Percentiles rank a stretch among this genome's conserved stretches.
Conservation (phyloP, 805 yeast genomes). For the Wickerhamomyces sydowiorum region DNA sequence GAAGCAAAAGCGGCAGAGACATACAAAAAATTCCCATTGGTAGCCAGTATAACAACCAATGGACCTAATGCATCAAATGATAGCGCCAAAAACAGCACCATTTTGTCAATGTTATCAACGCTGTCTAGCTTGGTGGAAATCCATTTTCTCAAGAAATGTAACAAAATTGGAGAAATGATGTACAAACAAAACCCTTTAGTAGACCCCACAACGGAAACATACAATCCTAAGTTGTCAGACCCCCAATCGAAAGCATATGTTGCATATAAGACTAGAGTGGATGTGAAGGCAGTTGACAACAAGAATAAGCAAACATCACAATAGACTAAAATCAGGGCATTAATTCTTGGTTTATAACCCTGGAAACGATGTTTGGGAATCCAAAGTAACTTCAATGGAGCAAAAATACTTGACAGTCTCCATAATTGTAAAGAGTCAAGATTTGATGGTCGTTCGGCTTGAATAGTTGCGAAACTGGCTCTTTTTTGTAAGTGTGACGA, state of each 20-base stretch:
- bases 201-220: conserved; percentile 46
- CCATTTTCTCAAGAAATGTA: conserved; percentile 28
- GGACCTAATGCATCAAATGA: conserved; percentile 34
- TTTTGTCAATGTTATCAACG: conserved; percentile 49
- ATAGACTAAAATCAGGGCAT: conserved; percentile 42
- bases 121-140: conserved; percentile 31
- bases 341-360: conserved; percentile 33
- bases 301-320: conserved; percentile 39
- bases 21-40: conserved; percentile 25
- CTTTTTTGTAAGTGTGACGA: conserved; percentile 24
- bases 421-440: neutral
- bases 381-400: conserved; percentile 53
- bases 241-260: conserved; percentile 49
- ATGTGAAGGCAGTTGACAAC: conserved; percentile 34
- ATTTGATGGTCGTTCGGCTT: conserved; percentile 1
- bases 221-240: conserved; percentile 48
- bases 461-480: conserved; percentile 25
- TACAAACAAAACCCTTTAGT: conserved; percentile 44
- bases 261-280: conserved; percentile 45
- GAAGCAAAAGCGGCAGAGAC: conserved; percentile 33
- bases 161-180: conserved; percentile 44
- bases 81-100: conserved; percentile 28
- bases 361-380: conserved; percentile 33
- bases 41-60: conserved; percentile 28
- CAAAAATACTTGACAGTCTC: conserved; percentile 22